Evolutionary conservation across 2,329 filamentous ascomycete species (phyloP).

Genomic region (Arthrocladium fulminans): DNA sequence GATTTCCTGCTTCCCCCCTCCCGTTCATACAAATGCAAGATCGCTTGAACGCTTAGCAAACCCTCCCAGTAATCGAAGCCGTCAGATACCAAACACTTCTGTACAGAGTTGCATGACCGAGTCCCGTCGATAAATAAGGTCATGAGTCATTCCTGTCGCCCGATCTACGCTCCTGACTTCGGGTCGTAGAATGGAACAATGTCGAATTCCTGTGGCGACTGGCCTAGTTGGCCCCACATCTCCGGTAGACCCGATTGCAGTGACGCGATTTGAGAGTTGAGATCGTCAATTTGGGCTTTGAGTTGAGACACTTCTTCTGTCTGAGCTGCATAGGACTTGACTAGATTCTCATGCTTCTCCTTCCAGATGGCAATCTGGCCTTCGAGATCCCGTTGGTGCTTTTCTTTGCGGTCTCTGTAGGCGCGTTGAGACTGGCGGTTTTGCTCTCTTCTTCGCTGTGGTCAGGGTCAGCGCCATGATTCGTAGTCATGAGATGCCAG

Average conservation of each 20-base stretch:
- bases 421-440: slow-evolving; percentile 58
- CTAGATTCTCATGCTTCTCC: slow-evolving; percentile 17
- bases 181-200: slow-evolving; percentile 17
- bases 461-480: slow-evolving; percentile 2
- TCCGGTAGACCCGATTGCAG: slow-evolving; percentile 14
- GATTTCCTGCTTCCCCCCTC: not conserved
- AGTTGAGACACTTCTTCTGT: slow-evolving; percentile 17
- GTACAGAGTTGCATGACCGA: not conserved
- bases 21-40: not conserved
- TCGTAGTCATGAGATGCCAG: too few relatives aligned
- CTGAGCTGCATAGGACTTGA: slow-evolving; percentile 17
- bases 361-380: slow-evolving; percentile 30
- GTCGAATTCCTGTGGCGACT: slow-evolving; percentile 20
- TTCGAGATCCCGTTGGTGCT: slow-evolving; percentile 86
- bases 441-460: slow-evolving; percentile 19
- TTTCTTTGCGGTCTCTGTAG: slow-evolving; percentile 92
- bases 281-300: slow-evolving; percentile 18
- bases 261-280: slow-evolving; percentile 18
- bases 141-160: not conserved
- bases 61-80: not conserved
- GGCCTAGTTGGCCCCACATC: slow-evolving; percentile 14
- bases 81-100: not conserved
- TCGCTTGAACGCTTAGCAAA: not conserved
- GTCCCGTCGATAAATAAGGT: not conserved
- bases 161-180: not conserved